A percentile compares a stretch with the other conserved stretches of the same genome.
Evolutionary conservation across 2,329 filamentous ascomycete genomes (phyloP).

Genomic region (Aspergillus ruber): DNA sequence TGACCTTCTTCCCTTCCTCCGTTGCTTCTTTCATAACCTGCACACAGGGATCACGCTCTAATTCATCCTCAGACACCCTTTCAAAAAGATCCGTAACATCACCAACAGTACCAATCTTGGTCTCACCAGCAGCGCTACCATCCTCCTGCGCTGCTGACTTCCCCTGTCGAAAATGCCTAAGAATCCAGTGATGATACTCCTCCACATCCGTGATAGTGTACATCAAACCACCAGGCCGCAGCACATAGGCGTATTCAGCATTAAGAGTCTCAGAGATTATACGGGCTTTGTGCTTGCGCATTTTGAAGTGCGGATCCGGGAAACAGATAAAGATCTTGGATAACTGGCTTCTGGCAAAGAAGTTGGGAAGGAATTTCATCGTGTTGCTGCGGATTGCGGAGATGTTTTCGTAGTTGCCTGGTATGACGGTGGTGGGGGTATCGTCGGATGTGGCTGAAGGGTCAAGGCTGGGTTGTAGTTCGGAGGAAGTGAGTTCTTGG

Average conservation of each 20-base stretch:
- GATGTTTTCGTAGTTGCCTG: constrained; percentile 69
- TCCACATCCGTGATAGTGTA: constrained; percentile 98
- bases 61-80: constrained; percentile 55
- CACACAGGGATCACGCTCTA: constrained; percentile 53
- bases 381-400: constrained; percentile 86
- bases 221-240: constrained; percentile 75
- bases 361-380: constrained; percentile 99
- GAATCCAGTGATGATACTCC: constrained; percentile 90
- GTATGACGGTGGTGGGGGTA: constrained; percentile 14
- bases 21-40: constrained; percentile 67
- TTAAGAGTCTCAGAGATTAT: constrained; percentile 86
- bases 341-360: constrained; percentile 76
- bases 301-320: constrained; percentile 96
- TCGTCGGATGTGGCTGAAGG: neutral
- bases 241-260: constrained; percentile 85
- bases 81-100: constrained; percentile 62
- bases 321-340: constrained; percentile 96
- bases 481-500: neutral
- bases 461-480: constrained; percentile 1
- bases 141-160: constrained; percentile 54
- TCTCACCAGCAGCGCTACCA: constrained; percentile 45
- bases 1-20: constrained; percentile 96
- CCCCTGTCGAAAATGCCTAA: constrained; percentile 66
- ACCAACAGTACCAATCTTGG: constrained; percentile 72
- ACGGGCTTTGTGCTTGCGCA: constrained; percentile 90